Percentiles rank a stretch among this genome's conserved stretches.
These are phyloP conservation scores for Pseudocercospora fuligena DNA, from an alignment of 2,329 filamentous ascomycete species.

Conservation along the genomic window DNA sequence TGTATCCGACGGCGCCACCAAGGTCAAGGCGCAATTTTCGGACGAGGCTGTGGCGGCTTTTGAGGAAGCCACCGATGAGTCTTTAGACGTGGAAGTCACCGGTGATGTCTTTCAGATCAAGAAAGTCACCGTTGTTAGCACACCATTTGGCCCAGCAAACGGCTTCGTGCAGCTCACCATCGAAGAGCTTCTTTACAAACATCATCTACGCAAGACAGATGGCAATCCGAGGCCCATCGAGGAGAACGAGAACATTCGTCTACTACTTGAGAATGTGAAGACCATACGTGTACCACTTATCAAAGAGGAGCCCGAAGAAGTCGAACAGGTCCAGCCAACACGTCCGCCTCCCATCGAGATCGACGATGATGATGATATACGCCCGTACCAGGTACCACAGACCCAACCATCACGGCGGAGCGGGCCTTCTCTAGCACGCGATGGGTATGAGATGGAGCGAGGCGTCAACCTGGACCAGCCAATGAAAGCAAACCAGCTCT, in stretches of 20 bases:
- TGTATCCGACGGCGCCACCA: slow-evolving; percentile 34
- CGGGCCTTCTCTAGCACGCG: slow-evolving; percentile 27
- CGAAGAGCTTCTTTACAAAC: slow-evolving; percentile 35
- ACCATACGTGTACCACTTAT: slow-evolving; percentile 24
- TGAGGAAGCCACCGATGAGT: slow-evolving; percentile 32
- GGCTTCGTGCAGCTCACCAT: slow-evolving; percentile 35
- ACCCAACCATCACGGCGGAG: not conserved
- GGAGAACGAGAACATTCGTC: slow-evolving; percentile 23
- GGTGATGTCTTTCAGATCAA: slow-evolving; percentile 36
- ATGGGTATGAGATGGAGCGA: slow-evolving; percentile 34
- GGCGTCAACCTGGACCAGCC: slow-evolving; percentile 38
- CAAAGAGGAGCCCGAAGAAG: slow-evolving; percentile 13
- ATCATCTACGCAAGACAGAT: slow-evolving; percentile 33
- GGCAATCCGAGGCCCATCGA: slow-evolving; percentile 29
- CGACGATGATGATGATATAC: not conserved
- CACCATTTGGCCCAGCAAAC: slow-evolving; percentile 33
- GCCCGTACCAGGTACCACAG: not conserved
- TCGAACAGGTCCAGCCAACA: not conserved
- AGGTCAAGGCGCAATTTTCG: slow-evolving; percentile 34
- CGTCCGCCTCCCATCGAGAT: not conserved
- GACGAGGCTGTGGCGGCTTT: slow-evolving; percentile 28
- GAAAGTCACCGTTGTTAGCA: slow-evolving; percentile 35
- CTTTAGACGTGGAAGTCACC: slow-evolving; percentile 28
- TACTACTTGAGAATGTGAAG: slow-evolving; percentile 31
- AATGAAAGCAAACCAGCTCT: slow-evolving; percentile 13